Conservation (phyloP, 345 rosid species). For the Arabis alpina region DNA sequence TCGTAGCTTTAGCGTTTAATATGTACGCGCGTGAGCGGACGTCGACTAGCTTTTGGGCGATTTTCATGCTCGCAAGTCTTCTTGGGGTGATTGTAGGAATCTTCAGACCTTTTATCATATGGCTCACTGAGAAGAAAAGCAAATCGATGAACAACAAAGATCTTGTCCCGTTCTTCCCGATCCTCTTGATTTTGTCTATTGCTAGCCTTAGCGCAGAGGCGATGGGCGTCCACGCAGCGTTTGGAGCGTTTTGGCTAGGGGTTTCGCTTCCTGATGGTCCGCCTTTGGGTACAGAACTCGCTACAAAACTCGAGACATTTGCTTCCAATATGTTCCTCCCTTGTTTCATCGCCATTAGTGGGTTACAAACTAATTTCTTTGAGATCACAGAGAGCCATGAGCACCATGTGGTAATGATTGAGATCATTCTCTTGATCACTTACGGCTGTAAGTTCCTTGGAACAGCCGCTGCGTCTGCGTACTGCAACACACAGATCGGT, state of each 20-base stretch:
- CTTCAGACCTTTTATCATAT: constrained; percentile 35
- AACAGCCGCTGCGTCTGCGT: constrained; percentile 39
- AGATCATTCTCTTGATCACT: constrained; percentile 31
- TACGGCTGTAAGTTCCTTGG: constrained; percentile 42
- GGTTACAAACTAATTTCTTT: constrained; percentile 41
- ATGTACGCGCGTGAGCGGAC: constrained; percentile 36
- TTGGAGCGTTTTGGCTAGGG: constrained; percentile 47
- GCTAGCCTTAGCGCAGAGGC: constrained; percentile 26
- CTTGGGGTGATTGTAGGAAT: background rate
- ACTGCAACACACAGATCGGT: constrained; percentile 36
- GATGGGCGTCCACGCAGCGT: constrained; percentile 43
- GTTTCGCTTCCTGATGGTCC: constrained; percentile 48
- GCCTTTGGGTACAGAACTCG: constrained; percentile 41
- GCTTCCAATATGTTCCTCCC: constrained; percentile 42
- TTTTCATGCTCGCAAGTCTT: constrained; percentile 1
- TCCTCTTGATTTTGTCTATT: constrained; percentile 30
- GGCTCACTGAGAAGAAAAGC: constrained; percentile 34
- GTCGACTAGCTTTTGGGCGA: background rate
- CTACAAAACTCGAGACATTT: constrained; percentile 40
- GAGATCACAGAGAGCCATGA: constrained; percentile 29
- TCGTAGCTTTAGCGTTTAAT: constrained; percentile 34
- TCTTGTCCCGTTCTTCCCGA: constrained; percentile 34
- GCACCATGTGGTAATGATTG: constrained; percentile 20
- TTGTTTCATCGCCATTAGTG: constrained; percentile 44
- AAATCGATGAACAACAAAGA: constrained; percentile 26